These are phyloP conservation scores for Podila epicladia DNA, from an alignment of 192 early-diverging fungal genomes.

Conservation along the genomic window DNA sequence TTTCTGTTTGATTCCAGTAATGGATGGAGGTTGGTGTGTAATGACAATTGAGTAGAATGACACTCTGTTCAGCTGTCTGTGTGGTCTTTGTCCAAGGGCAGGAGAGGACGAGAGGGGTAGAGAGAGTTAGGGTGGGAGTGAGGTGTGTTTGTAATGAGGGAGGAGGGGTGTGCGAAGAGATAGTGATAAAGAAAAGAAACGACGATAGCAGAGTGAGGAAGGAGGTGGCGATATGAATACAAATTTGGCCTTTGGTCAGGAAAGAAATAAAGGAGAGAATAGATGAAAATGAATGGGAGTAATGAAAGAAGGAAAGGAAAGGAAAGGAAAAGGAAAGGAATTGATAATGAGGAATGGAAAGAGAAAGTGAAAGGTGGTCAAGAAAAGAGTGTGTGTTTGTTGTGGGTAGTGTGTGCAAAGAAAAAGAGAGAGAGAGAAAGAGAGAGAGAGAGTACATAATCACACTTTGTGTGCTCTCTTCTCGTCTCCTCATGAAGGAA, in stretches of 20 bases:
- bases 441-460: background rate
- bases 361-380: background rate
- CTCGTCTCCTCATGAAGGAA: background rate
- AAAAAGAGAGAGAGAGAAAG: background rate
- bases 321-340: background rate
- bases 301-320: background rate
- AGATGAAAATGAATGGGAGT: background rate
- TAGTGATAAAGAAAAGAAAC: background rate
- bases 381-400: background rate
- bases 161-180: background rate
- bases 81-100: background rate
- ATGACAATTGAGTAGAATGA: no score
- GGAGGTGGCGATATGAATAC: background rate
- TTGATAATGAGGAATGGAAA: background rate
- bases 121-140: background rate
- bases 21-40: no score
- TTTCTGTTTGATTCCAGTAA: background rate
- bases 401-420: no score
- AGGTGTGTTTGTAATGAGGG: background rate
- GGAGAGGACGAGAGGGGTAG: no score
- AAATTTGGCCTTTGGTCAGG: background rate
- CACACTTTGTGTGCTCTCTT: background rate
- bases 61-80: background rate
- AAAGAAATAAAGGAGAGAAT: constrained; percentile 1
- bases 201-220: background rate